These are phyloP conservation scores for Jacaranda mimosifolia DNA, from an alignment of 257 asterid species.

Conservation along the genomic window DNA sequence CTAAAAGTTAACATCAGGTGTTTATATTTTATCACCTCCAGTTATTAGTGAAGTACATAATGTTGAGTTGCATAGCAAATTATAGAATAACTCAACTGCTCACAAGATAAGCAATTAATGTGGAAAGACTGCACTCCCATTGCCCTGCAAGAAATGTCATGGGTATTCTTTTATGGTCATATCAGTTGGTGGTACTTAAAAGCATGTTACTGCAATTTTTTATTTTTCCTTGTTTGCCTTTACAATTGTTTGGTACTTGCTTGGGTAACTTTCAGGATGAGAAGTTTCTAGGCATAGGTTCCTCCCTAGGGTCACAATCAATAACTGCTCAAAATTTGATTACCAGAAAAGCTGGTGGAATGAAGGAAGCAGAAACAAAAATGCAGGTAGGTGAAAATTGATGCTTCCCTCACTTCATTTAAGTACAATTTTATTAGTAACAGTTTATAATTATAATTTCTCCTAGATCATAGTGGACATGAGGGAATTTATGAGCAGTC, in stretches of 20 bases:
- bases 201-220: slow-evolving; percentile 11
- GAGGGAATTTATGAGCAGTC: slow-evolving; percentile 99
- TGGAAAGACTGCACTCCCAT: not conserved
- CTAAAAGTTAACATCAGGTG: not conserved
- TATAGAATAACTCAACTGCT: not conserved
- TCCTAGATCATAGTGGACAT: slow-evolving; percentile 94
- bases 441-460: slow-evolving; percentile 18
- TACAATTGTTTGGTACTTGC: slow-evolving; percentile 28
- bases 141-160: slow-evolving; percentile 5
- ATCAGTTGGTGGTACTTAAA: slow-evolving; percentile 9
- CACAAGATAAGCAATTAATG: not conserved
- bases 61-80: not conserved
- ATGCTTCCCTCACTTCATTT: slow-evolving; percentile 25
- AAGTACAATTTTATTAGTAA: not conserved
- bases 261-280: slow-evolving; percentile 68
- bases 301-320: slow-evolving; percentile 70
- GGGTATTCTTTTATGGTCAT: not conserved
- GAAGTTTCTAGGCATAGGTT: slow-evolving; percentile 57
- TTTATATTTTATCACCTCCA: not conserved
- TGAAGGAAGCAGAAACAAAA: slow-evolving; percentile 77
- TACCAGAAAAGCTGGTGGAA: slow-evolving; percentile 97
- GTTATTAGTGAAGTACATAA: not conserved
- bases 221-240: slow-evolving; percentile 10
- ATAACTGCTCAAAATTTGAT: slow-evolving; percentile 66
- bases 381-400: slow-evolving; percentile 68